Conservation (phyloP, 2,329 filamentous ascomycete genomes). For the Fusarium penzigii region DNA sequence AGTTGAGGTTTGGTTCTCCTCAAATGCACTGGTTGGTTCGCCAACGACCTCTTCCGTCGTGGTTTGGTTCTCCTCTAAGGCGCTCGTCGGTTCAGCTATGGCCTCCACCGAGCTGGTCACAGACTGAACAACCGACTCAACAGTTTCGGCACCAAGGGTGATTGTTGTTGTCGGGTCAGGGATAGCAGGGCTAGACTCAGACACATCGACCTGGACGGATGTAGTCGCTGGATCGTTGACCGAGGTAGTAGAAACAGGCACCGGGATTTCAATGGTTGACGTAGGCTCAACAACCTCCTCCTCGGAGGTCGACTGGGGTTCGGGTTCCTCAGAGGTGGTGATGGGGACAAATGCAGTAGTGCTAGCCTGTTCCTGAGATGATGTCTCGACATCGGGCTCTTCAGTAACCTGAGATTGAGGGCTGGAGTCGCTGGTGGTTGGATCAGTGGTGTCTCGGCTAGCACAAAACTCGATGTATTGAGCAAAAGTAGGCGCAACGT, state of each 20-base stretch:
- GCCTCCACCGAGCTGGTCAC: background rate
- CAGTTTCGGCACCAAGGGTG: background rate
- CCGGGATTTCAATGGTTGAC: slow-evolving; percentile 5
- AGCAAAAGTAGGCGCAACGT: slow-evolving; percentile 39
- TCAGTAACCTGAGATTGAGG: slow-evolving; percentile 29
- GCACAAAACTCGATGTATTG: slow-evolving; percentile 52
- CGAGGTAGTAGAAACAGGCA: background rate
- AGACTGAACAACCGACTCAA: background rate
- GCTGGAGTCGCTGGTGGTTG: slow-evolving; percentile 7
- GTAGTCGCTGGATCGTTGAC: slow-evolving; percentile 6
- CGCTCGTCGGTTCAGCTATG: background rate
- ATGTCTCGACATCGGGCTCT: slow-evolving; percentile 24
- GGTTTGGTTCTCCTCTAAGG: background rate
- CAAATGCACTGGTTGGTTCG: background rate
- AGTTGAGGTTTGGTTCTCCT: slow-evolving; percentile 2
- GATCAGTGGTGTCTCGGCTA: slow-evolving; percentile 21
- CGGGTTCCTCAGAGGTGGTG: slow-evolving; percentile 4
- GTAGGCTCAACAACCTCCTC: background rate
- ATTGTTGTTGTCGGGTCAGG: slow-evolving; percentile 1
- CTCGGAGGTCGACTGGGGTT: slow-evolving; percentile 1
- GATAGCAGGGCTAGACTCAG: background rate
- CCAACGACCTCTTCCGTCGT: background rate
- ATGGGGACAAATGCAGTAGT: slow-evolving; percentile 22
- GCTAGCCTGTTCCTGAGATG: slow-evolving; percentile 27
- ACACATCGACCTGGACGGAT: background rate